Conservation (phyloP, 202 grass and related monocot genomes). For the Saccharum hybrid region DNA sequence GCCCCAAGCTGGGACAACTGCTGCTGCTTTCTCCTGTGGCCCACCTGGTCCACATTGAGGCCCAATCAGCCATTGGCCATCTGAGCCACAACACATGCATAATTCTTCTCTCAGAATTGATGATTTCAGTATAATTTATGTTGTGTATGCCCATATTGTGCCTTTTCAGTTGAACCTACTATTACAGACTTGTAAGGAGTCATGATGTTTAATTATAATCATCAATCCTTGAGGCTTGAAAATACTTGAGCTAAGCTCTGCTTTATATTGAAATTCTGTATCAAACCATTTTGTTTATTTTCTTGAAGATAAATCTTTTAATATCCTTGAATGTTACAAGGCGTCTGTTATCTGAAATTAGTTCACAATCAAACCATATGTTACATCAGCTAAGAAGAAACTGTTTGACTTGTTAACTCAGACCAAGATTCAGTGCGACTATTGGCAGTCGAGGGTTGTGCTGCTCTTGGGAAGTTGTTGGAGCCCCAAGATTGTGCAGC, state of each 20-base stretch:
- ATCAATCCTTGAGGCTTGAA: not conserved
- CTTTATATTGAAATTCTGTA: not conserved
- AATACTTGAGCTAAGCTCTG: not conserved
- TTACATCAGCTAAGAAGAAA: not conserved
- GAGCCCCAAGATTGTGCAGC: conserved; percentile 88
- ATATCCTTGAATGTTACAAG: not conserved
- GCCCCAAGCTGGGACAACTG: not conserved
- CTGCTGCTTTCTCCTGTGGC: not conserved
- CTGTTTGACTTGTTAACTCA: conserved; percentile 16
- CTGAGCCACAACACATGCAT: not conserved
- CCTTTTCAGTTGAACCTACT: not conserved
- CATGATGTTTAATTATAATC: not conserved
- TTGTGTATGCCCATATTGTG: not conserved
- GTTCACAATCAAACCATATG: not conserved
- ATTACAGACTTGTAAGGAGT: not conserved
- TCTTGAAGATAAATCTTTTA: not conserved
- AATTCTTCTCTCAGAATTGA: not conserved
- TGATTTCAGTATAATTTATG: not conserved
- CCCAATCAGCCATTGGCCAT: not conserved
- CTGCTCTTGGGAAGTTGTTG: conserved; percentile 90
- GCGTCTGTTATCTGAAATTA: not conserved
- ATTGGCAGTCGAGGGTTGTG: conserved; percentile 92
- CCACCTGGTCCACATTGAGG: not conserved
- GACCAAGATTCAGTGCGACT: conserved; percentile 98
- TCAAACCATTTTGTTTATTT: conserved; percentile 11